phyloP scores from a whole-genome alignment of 371 early-diverging fungal species.

The Mortierella sp. region DNA sequence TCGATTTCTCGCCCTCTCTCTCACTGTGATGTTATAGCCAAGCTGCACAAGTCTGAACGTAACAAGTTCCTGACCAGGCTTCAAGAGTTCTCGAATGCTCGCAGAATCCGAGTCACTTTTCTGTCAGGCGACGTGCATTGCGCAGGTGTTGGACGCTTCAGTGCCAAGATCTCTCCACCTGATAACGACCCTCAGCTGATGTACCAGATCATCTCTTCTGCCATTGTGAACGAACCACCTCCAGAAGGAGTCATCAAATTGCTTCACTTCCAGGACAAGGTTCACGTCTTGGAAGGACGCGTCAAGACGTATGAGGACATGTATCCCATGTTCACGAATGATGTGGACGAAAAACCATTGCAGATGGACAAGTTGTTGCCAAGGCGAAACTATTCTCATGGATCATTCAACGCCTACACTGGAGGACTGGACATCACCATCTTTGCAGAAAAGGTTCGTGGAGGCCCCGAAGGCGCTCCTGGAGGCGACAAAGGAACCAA shows the following conservation, averaged over 20 bases:
- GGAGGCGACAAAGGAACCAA: conserved; percentile 41
- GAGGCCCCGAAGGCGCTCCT: conserved; percentile 45
- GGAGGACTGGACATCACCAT: conserved; percentile 34
- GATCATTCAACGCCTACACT: conserved; percentile 29
- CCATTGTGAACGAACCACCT: conserved; percentile 73
- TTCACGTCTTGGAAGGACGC: conserved; percentile 50
- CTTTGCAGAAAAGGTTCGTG: conserved; percentile 50
- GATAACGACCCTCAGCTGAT: conserved; percentile 76
- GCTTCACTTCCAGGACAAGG: conserved; percentile 52
- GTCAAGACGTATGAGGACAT: conserved; percentile 62
- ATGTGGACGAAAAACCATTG: conserved; percentile 58
- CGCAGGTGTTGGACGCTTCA: conserved; percentile 76
- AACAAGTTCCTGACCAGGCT: conserved; percentile 71
- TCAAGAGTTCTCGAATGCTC: conserved; percentile 70
- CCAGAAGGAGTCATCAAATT: conserved; percentile 54
- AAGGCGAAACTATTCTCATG: conserved; percentile 56
- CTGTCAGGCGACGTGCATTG: conserved; percentile 91
- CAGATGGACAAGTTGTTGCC: conserved; percentile 53
- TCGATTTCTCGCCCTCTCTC: conserved; percentile 60
- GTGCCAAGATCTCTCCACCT: conserved; percentile 62
- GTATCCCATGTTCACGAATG: conserved; percentile 57
- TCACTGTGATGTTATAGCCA: conserved; percentile 48
- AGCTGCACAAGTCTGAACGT: conserved; percentile 77
- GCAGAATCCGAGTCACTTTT: conserved; percentile 81
- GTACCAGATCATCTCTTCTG: conserved; percentile 82